Evolutionary conservation across 2,329 filamentous ascomycete genomes (phyloP), one percentile per base, ranked within the genome.

Genomic region (Botryotinia convoluta): DNA sequence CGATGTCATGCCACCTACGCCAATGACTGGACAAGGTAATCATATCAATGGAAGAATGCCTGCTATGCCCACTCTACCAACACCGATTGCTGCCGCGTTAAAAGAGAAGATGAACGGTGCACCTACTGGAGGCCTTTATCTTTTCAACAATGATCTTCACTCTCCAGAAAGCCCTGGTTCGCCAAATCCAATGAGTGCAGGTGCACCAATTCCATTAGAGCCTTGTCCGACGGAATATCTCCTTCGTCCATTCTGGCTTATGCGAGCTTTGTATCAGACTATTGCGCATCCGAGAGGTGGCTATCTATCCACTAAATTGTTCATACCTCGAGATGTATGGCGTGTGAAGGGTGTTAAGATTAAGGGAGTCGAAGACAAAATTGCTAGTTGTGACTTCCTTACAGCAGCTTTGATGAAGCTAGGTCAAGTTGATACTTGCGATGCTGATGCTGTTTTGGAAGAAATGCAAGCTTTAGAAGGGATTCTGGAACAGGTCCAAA

Each of bases 201-300:
- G 94, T 76, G 88, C 90, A 1, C 95, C 95, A 20, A 87, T 91
- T 35, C 89, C 94, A 0, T 87, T 99, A 8, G 96, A 99, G 80
- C 93, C 96, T 4, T 99, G 97, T 81, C 96, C 96, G 1, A 93
- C 92, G 51, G 94, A 97, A 59, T 91, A 92, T 74, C 87, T 98
- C 79, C 86, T 98, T n/a, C 91, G 96, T 32, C 97, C 96, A 2
- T 99, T 98, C 82, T 99, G 96, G 96, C 86, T 99, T 62, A 97
- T 99, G 93, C 91, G 96, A 72, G 95, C 93, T 75, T 87, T 99
- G 39, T 97, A 96, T 80, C 94, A 98, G 81, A 97, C 95, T 0
- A 89, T 99, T 62, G 92, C 91, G 29, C 95, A 99, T 79, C 94
- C 95, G 3, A 90, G 94, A 37, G 96, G 96, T 54, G 96, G 95